Evolutionary conservation across 73 alveolate genomes (phyloP), one percentile per base, ranked within the genome.

Genomic region (Stentor roeselii): DNA sequence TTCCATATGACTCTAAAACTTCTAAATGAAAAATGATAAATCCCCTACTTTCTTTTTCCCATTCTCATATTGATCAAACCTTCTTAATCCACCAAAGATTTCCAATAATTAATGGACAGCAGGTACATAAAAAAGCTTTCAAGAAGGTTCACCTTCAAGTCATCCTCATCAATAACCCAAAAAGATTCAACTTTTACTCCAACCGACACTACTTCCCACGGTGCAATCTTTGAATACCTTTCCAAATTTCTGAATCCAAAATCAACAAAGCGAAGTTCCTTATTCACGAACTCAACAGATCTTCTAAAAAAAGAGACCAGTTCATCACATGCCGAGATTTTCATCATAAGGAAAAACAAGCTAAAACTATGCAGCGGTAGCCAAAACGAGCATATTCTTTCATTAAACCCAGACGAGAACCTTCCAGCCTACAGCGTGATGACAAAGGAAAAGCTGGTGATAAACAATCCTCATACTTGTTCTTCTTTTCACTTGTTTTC

Each of bases 401-500:
- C 6, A 50, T 50, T 50, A 21, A 21, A 50, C 21, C 6, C 6
- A 50, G 21, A 6, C 6, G 67, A 50, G 6, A 50, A 50, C 67
- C 67, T 50, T 11, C 67, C 67, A 11, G 67, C 67, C 6, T 50
- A 50, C 21, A 21, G 6, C 30, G 6, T 50, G 6, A 11, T 21
- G 21, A 50, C 21, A 50, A 50, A 21, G 21, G 67, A 50, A 21
- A 6, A 6, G 21, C 30, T 50, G 21, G 21, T 21, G 6, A 50
- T 67, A 27, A 67, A 67, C 34, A 67, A 67, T 32, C 80, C 80
- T 27, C 80, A 67, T 32, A 67, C 80, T 27, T 67, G 42, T 40
- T 11, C 41, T 30, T 67, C 34, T 30, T 34, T 21, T 40, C 14
- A 21, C n/a, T 14, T 27, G 0, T 67, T 67, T 67, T 27, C 37